These are phyloP conservation scores for Dipodascopsis uninucleata DNA, from an alignment of 805 yeast genomes.

Conservation along the genomic window DNA sequence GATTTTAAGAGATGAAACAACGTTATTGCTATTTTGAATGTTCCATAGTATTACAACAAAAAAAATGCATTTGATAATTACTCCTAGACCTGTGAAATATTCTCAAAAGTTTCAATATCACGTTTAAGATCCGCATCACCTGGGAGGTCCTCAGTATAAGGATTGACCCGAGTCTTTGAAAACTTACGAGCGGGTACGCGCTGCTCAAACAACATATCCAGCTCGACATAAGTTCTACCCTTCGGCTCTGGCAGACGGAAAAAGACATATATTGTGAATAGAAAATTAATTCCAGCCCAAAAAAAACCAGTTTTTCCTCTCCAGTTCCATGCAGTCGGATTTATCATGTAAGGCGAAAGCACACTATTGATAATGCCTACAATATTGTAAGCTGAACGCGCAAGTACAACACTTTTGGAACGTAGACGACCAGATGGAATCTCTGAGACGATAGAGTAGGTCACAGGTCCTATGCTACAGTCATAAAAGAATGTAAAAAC, in stretches of 20 bases:
- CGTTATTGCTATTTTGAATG: neutral
- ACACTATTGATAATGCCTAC: slow-evolving; percentile 27
- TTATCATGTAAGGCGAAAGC: slow-evolving; percentile 47
- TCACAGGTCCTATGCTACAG: slow-evolving; percentile 45
- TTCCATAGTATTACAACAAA: neutral
- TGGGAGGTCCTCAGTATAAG: neutral
- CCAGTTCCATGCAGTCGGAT: slow-evolving; percentile 41
- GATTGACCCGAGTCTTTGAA: slow-evolving; percentile 26
- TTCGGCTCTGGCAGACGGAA: slow-evolving; percentile 59
- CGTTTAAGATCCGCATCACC: neutral
- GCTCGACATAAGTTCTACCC: slow-evolving; percentile 56
- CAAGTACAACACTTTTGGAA: slow-evolving; percentile 43
- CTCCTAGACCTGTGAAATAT: neutral
- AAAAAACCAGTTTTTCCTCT: slow-evolving; percentile 13
- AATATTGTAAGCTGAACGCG: slow-evolving; percentile 37
- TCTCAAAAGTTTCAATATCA: neutral
- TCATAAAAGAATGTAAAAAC: slow-evolving; percentile 48
- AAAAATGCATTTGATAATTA: neutral
- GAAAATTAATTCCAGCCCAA: slow-evolving; percentile 39
- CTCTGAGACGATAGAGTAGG: slow-evolving; percentile 44
- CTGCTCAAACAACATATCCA: slow-evolving; percentile 50
- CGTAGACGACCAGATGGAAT: slow-evolving; percentile 44
- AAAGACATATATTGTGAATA: slow-evolving; percentile 43
- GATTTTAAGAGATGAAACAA: no score
- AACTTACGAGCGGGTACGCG: slow-evolving; percentile 34